These are phyloP conservation scores for Neopestalotiopsis sp. DNA, from an alignment of 2,329 filamentous ascomycete species.

Conservation along the genomic window DNA sequence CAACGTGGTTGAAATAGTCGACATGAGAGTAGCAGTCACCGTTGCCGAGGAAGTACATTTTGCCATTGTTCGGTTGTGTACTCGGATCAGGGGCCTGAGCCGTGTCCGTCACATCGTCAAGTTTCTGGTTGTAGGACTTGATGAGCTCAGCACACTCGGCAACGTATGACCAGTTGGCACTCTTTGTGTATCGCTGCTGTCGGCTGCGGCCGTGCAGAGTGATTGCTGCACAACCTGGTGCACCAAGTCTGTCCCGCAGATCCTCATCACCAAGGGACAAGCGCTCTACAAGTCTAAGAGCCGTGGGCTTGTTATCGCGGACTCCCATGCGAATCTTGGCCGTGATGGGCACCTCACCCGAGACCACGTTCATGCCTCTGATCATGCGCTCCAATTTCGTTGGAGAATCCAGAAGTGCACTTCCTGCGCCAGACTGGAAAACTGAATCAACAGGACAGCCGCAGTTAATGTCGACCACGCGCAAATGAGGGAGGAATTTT, in stretches of 20 bases:
- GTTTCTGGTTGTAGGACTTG: conserved; percentile 75
- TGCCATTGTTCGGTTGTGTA: conserved; percentile 70
- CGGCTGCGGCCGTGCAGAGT: conserved; percentile 92
- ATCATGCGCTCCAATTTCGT: conserved; percentile 94
- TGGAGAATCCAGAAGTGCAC: conserved; percentile 85
- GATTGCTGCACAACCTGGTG: conserved; percentile 89
- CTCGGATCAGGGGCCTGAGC: conserved; percentile 76
- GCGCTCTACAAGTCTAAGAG: conserved; percentile 80
- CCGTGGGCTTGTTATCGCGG: conserved; percentile 77
- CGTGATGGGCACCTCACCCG: conserved; percentile 87
- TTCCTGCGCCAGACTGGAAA: conserved; percentile 85
- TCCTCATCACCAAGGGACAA: conserved; percentile 82
- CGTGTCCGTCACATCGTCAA: conserved; percentile 74
- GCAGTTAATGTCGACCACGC: conserved; percentile 94
- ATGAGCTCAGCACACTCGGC: conserved; percentile 86
- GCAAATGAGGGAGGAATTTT: conserved; percentile 78
- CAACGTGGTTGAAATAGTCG: conserved; percentile 82
- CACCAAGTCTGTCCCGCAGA: conserved; percentile 70
- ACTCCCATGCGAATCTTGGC: conserved; percentile 95
- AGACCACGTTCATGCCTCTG: conserved; percentile 93
- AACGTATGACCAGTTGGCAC: conserved; percentile 96
- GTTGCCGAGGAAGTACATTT: conserved; percentile 92
- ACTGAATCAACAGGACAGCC: conserved; percentile 97
- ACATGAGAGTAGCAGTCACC: conserved; percentile 94
- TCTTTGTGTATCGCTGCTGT: conserved; percentile 91